Percentiles rank a stretch among this genome's conserved stretches.
Conservation (phyloP, 2,329 filamentous ascomycete species). For the Alternaria tenuissima region DNA sequence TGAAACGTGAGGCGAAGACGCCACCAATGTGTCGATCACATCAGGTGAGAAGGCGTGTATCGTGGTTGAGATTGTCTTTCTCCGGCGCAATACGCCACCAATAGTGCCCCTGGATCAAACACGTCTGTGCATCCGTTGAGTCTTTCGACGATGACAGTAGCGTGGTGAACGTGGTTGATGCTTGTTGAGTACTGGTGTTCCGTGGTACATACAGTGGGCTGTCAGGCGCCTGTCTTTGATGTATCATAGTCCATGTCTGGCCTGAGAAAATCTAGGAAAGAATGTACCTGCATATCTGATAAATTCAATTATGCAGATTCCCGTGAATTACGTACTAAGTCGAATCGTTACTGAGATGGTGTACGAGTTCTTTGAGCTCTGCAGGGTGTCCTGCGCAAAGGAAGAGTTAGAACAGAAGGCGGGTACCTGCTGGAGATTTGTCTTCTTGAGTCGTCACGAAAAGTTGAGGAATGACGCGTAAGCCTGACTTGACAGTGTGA, state of each 20-base stretch:
- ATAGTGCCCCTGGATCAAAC: background rate
- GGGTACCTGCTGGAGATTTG: background rate
- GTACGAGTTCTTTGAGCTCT: background rate
- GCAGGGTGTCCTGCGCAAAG: background rate
- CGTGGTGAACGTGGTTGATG: slow-evolving; percentile 4
- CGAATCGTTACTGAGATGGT: background rate
- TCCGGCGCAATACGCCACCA: background rate
- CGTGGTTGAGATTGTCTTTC: background rate
- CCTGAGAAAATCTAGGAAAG: background rate
- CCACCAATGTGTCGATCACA: background rate
- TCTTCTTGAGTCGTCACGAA: background rate
- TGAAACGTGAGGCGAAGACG: slow-evolving; percentile 5
- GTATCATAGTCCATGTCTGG: background rate
- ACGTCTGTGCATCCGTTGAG: background rate
- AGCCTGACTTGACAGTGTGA: background rate
- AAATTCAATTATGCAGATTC: background rate
- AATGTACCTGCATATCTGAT: slow-evolving; percentile 7
- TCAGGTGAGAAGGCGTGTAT: background rate
- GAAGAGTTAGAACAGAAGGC: background rate
- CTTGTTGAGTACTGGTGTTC: background rate
- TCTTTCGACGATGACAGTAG: background rate
- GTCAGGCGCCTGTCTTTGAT: slow-evolving; percentile 1
- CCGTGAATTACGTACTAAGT: background rate
- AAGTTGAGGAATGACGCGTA: background rate
- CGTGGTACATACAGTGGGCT: background rate